phyloP scores from a whole-genome alignment of 129 eudicot genomes.

The Silybum marianum region DNA sequence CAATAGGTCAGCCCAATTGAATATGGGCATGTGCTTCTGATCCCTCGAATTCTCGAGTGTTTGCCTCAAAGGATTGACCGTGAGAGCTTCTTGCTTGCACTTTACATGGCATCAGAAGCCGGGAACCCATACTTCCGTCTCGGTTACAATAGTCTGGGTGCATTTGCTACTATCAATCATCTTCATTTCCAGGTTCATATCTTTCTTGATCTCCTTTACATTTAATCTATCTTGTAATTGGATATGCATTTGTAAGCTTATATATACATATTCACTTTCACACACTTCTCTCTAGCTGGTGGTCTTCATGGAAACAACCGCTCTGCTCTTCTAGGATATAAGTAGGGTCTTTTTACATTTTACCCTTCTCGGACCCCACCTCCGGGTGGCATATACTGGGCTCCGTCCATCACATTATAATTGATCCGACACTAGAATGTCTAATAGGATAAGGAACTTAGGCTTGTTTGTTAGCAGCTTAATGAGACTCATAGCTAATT shows the following conservation, averaged over 20 bases:
- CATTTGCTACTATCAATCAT: constrained; percentile 98
- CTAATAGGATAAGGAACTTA: background rate
- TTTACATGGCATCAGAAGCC: constrained; percentile 94
- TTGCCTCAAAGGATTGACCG: constrained; percentile 93
- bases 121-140: constrained; percentile 88
- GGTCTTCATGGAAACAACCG: background rate
- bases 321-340: background rate
- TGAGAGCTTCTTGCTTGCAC: constrained; percentile 94
- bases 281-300: background rate
- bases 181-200: constrained; percentile 85
- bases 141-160: constrained; percentile 99
- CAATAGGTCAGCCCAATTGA: constrained; percentile 98
- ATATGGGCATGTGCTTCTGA: constrained; percentile 93
- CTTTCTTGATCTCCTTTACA: constrained; percentile 1
- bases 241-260: background rate
- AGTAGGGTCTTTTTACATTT: background rate
- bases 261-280: background rate
- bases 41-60: constrained; percentile 91
- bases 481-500: too few species aligned
- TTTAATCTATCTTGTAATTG: background rate
- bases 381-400: background rate
- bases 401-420: background rate
- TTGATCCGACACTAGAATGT: background rate
- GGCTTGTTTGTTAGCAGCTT: background rate
- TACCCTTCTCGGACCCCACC: background rate